Evolutionary conservation across 2,329 filamentous ascomycete genomes (phyloP), one percentile per base, ranked within the genome.

Genomic region (Trichothecium sympodiale): DNA sequence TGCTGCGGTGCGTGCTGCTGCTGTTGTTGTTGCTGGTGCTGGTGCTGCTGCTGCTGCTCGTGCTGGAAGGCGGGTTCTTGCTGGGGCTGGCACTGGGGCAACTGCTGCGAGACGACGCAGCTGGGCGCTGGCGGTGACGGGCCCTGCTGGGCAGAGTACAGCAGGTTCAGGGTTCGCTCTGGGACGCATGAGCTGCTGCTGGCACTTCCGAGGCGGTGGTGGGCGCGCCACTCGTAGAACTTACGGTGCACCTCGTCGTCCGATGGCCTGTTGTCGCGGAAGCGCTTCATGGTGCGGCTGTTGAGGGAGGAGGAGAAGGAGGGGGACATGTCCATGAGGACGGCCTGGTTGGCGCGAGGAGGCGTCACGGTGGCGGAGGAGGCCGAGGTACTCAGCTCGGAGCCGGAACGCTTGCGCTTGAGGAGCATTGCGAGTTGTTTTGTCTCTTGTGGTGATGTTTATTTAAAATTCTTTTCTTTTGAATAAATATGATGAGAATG

Each of bases 351-450:
- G 29, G 42, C 45, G 5, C 52, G 44, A 20, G 57, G 56, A 41
- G 65, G 58, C 30, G 62, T 59, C 40, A 57, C 61, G 30, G 64
- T 60, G 8, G 69, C 54, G 6, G 59, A 46, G 34, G 52, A 55
- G 34, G 61, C 64, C 26, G 62, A 62, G 26, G 61, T 57, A 33
- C 65, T 69, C 39, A 76, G 59, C 50, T 76, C 71, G 16, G 71
- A 71, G 37, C 69, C 64, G 46, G 74, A 79, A 30, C 74, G 68
- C 61, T 80, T 80, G 55, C 76, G 74, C 53, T 80, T 80, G 49
- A 76, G 58, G 17, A 65, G 52, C 69, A 74, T 75, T 42, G 45
- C 46, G 35, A 29, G 29, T 14, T 17, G n/a, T 10, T 33, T 25
- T 25, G 20, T 6, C 10, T 25, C 10, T 6, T 10, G 20, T 25